Evolutionary conservation across 257 asterid species (phyloP).

Genomic region (Nicotiana benthamiana): DNA sequence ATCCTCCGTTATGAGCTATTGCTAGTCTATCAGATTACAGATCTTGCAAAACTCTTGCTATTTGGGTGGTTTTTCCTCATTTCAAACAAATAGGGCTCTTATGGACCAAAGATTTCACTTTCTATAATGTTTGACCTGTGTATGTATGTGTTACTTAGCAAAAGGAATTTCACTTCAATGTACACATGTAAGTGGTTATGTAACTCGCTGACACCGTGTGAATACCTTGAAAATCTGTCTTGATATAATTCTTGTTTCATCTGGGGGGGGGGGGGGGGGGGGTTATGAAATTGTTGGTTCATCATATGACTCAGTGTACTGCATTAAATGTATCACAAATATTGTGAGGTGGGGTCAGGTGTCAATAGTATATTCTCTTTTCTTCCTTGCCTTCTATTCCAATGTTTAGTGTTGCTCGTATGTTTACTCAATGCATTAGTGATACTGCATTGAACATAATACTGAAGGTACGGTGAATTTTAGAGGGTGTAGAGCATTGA

Average conservation of each 20-base stretch:
- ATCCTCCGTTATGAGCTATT: neutral
- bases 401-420: neutral
- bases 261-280: too few relatives aligned
- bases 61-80: neutral
- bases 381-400: neutral
- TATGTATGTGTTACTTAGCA: neutral
- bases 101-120: neutral
- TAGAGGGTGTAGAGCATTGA: neutral
- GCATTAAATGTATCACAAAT: neutral
- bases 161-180: neutral
- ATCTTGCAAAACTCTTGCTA: neutral
- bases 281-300: neutral
- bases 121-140: neutral
- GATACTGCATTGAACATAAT: neutral
- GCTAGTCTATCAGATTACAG: neutral
- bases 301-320: neutral
- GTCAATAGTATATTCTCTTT: neutral
- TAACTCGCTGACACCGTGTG: neutral
- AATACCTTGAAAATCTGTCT: neutral
- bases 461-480: neutral
- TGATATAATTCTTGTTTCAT: neutral
- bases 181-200: neutral
- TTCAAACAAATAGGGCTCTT: neutral
- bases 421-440: neutral
- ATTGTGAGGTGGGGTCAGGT: neutral